phyloP scores from a whole-genome alignment of 192 early-diverging fungal genomes.

The Globomyces pollinis-pini region DNA sequence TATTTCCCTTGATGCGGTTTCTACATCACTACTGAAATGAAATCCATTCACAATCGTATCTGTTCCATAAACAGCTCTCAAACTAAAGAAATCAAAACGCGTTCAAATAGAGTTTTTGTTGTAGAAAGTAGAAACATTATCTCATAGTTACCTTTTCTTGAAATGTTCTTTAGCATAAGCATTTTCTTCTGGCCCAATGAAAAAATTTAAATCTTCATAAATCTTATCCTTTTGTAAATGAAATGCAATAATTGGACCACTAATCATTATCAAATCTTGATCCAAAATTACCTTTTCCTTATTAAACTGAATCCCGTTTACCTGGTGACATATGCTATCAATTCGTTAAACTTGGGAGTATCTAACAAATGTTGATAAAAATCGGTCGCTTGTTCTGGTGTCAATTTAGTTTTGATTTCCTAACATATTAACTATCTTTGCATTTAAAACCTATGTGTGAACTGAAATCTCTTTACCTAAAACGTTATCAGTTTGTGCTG shows the following conservation, averaged over 20 bases:
- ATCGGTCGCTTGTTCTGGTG: slow-evolving; percentile 33
- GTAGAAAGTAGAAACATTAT: neutral
- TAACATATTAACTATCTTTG: slow-evolving; percentile 11
- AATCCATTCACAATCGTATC: slow-evolving; percentile 24
- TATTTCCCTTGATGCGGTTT: slow-evolving; percentile 20
- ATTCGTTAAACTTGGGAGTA: slow-evolving; percentile 19
- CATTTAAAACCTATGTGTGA: too few relatives aligned
- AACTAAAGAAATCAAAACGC: slow-evolving; percentile 7
- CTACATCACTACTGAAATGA: slow-evolving; percentile 17
- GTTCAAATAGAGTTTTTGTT: too few relatives aligned
- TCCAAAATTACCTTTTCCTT: slow-evolving; percentile 22
- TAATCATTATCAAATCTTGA: slow-evolving; percentile 1
- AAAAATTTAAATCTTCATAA: slow-evolving; percentile 15
- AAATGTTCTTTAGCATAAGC: slow-evolving; percentile 14
- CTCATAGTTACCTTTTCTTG: slow-evolving; percentile 27
- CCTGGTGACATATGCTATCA: slow-evolving; percentile 24
- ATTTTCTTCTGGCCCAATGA: slow-evolving; percentile 23
- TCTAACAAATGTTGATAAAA: slow-evolving; percentile 22
- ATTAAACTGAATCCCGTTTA: too few relatives aligned
- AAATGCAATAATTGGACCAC: slow-evolving; percentile 32
- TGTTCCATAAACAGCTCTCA: slow-evolving; percentile 17
- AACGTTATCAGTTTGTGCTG: too few relatives aligned
- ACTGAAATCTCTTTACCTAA: too few relatives aligned
- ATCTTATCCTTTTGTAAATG: slow-evolving; percentile 25
- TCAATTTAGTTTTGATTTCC: slow-evolving; percentile 22